Conservation (phyloP, 768 basidiomycete species). For the Naganishia vishniacii region DNA sequence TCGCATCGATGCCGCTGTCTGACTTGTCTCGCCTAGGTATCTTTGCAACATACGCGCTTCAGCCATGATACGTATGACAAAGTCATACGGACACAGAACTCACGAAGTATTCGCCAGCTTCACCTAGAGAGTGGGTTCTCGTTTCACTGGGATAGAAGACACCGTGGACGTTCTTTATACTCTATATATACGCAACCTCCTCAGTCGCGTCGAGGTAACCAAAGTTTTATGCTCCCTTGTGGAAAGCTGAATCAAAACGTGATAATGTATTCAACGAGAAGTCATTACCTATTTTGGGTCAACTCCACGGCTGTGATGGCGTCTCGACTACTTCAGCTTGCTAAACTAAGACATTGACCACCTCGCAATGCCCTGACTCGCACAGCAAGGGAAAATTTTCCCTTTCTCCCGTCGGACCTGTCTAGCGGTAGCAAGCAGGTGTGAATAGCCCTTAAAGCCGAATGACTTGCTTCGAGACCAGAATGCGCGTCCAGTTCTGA, state of each 20-base stretch:
- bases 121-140: slow-evolving; percentile 37
- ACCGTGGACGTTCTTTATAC: slow-evolving; percentile 48
- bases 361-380: too few species aligned
- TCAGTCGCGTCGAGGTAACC: too few species aligned
- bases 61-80: background rate
- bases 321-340: background rate
- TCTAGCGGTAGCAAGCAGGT: slow-evolving; percentile 34
- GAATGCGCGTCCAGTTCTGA: slow-evolving; percentile 45
- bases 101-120: slow-evolving; percentile 40
- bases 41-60: slow-evolving; percentile 27
- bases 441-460: slow-evolving; percentile 43
- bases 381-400: slow-evolving; percentile 42
- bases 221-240: too few species aligned
- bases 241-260: too few species aligned
- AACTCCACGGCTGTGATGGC: slow-evolving; percentile 35
- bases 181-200: slow-evolving; percentile 3
- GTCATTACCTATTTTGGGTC: slow-evolving; percentile 31
- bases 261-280: background rate
- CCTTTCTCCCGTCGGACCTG: slow-evolving; percentile 39
- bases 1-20: too few species aligned
- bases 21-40: slow-evolving; percentile 40
- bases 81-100: background rate
- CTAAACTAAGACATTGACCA: too few species aligned
- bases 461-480: slow-evolving; percentile 43
- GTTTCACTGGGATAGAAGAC: slow-evolving; percentile 41